These are phyloP conservation scores for Coemansia sp. DNA, from an alignment of 371 early-diverging fungal species.

Conservation along the genomic window DNA sequence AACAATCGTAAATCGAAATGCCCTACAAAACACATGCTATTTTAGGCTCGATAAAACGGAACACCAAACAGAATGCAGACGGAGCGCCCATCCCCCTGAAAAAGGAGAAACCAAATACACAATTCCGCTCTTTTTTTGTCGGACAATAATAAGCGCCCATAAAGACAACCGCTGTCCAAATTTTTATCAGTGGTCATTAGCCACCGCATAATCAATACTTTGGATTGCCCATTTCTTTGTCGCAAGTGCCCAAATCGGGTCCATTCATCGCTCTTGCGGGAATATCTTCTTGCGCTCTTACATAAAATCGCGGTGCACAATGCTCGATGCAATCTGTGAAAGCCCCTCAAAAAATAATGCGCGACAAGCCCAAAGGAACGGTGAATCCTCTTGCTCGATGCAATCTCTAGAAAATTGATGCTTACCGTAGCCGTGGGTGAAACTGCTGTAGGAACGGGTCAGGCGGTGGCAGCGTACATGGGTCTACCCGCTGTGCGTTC, in stretches of 20 bases:
- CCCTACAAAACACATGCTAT: slow-evolving; percentile 16
- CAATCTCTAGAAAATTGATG: neutral
- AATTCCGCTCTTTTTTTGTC: neutral
- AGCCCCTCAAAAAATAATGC: neutral
- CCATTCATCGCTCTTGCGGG: neutral
- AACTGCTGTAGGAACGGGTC: slow-evolving; percentile 29
- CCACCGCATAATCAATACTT: neutral
- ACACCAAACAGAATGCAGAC: too few species aligned
- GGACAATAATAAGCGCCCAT: neutral
- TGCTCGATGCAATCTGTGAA: too few species aligned
- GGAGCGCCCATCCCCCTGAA: neutral
- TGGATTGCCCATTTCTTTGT: slow-evolving; percentile 6
- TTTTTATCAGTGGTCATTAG: neutral
- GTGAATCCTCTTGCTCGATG: neutral
- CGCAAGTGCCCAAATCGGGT: neutral
- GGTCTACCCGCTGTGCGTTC: slow-evolving; percentile 15
- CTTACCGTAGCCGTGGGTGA: slow-evolving; percentile 43
- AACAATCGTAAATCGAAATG: slow-evolving; percentile 50
- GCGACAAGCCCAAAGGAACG: neutral
- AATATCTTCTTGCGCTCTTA: neutral
- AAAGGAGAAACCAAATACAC: slow-evolving; percentile 1
- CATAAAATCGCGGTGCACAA: neutral
- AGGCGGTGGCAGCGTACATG: slow-evolving; percentile 26
- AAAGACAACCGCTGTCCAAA: neutral
- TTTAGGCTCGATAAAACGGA: neutral